Base-by-base conservation (phyloP, 2,329 filamentous ascomycete genomes). In the Ceratocystis huliohia region DNA sequence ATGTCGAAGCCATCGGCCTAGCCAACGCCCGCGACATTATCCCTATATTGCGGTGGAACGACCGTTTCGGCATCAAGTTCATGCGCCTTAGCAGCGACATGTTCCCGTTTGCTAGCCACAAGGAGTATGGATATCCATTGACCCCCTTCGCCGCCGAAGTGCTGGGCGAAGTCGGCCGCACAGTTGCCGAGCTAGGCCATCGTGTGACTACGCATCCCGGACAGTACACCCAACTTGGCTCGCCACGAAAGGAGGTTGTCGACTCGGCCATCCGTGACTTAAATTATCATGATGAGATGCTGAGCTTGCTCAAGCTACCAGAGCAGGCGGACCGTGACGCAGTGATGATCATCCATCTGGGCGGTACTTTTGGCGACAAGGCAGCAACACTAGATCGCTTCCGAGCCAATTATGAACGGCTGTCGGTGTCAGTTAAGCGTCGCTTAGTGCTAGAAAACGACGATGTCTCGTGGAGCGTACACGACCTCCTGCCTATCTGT, bases 91-190 rank as follows among this genome's bases (percentile, higher is more conserved):
- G 90, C 70, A 96, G 90, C 65, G 93, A 96, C 71, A 96, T 96
- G 89, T 97, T 97, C 70, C 93, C 93, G 0, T 96, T 96, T 74
- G 93, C 93, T 1, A 95, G 89, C 70, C 93, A 97, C 72, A 82
- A 83, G 28, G 88, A 90, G 69, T 88, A 96, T 70, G 93, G 92
- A 0, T 97, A 97, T 75, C 88, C 84, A 70, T 80, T 97, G 13
- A 86, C 85, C 0, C 87, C 89, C 0, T 96, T 96, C 73, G 93
- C 92, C 0, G 84, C 88, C 0, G 86, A 91, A 15, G 85, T 83
- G 0, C 79, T 97, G 8, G 87, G 83, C 1, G 87, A 92, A 70
- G 89, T 84, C 6, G 93, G 93, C 1, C 85, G 79, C 71, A 84
- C 95, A 2, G 86, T 90, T 5, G 88, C 84, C 10, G 82, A 92